phyloP scores from a whole-genome alignment of 176 grass and related monocot species.

The sorghum (Sorghum bicolor) region DNA sequence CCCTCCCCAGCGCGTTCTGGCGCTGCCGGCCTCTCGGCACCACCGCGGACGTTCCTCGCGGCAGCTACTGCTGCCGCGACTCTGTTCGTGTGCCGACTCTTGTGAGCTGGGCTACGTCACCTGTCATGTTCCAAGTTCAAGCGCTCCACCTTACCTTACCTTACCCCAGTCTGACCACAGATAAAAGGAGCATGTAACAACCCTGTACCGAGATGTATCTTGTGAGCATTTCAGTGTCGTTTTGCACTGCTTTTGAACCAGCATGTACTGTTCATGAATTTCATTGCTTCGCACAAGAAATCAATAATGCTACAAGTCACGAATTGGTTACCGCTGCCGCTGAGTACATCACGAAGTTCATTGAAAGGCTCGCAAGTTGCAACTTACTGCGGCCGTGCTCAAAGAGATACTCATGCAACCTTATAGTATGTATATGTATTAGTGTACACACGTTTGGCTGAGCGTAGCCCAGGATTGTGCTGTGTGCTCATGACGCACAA shows the following conservation, averaged over 20 bases:
- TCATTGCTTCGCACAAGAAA: background rate
- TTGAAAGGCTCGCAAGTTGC: slow-evolving; percentile 6
- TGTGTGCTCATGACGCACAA: background rate
- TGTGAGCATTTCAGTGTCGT: slow-evolving; percentile 3
- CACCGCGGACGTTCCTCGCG: background rate
- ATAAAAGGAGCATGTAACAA: background rate
- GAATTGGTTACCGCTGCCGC: no score
- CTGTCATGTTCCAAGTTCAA: background rate
- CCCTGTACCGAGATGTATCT: slow-evolving; percentile 25
- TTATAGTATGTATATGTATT: background rate
- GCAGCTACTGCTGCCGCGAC: background rate
- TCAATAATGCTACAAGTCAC: background rate
- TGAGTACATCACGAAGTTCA: background rate
- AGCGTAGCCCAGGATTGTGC: background rate
- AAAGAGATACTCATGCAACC: background rate
- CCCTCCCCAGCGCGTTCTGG: slow-evolving; percentile 39
- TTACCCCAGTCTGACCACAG: background rate
- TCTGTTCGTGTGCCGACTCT: background rate
- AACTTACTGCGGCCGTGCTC: background rate
- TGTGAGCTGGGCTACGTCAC: background rate
- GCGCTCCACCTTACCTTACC: background rate
- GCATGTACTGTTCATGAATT: background rate
- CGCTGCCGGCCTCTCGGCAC: background rate
- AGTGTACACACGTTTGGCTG: background rate
- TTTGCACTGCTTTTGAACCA: background rate